Percentiles rank a stretch among this genome's conserved stretches.
Evolutionary conservation across 441 rosid genomes (phyloP).

Genomic region (Erodium moschatum): DNA sequence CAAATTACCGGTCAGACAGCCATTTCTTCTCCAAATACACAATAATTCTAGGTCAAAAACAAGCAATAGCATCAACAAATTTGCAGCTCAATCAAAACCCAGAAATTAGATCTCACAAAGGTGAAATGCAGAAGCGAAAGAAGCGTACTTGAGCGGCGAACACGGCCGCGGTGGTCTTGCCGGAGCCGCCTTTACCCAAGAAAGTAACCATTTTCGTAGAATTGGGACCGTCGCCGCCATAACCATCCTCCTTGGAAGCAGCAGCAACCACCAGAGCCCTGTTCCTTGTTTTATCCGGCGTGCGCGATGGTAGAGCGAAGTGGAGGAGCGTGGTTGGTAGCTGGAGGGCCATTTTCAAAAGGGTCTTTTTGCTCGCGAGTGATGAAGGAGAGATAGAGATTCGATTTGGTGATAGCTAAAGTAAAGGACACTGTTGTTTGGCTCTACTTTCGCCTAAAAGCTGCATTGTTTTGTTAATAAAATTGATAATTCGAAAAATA

Average conservation of each 20-base stretch:
- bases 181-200: constrained; percentile 86
- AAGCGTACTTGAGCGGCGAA: constrained; percentile 70
- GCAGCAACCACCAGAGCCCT: constrained; percentile 22
- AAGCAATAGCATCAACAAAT: not conserved
- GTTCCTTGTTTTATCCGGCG: too few relatives aligned
- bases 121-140: too few relatives aligned
- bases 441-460: too few relatives aligned
- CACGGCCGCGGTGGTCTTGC: constrained; percentile 75
- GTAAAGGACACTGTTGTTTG: too few relatives aligned
- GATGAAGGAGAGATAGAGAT: too few relatives aligned
- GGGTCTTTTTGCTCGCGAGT: too few relatives aligned
- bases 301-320: not conserved
- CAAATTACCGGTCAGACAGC: not conserved
- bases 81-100: constrained; percentile 1
- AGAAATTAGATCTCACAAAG: not conserved
- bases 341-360: not conserved
- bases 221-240: constrained; percentile 15
- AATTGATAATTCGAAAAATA: too few relatives aligned
- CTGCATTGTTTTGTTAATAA: too few relatives aligned
- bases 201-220: constrained; percentile 56
- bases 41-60: not conserved
- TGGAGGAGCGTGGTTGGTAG: not conserved
- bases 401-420: too few relatives aligned
- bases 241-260: constrained; percentile 17
- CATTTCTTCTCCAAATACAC: not conserved